Evolutionary conservation across 768 basidiomycete species (phyloP), one percentile per base, ranked within the genome.

Genomic region (Mycena maculata): DNA sequence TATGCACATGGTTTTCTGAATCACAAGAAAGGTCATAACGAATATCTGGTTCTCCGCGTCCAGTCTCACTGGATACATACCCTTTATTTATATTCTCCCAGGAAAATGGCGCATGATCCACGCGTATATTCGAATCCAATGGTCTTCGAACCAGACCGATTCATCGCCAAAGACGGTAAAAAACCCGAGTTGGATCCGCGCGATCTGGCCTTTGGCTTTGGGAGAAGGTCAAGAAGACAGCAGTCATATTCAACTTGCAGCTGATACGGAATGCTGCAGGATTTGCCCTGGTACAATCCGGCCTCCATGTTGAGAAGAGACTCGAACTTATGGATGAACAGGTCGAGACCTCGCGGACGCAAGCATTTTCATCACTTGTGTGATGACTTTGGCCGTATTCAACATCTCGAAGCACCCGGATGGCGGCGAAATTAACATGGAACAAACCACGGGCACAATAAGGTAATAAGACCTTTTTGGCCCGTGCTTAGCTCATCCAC

Each of bases 131-230:
- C 79, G 18, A 78, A 85, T 25, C 86, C 86, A 1, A 76, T 78
- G 67, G 67, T 59, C 15, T 88, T 87, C 72, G 80, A 78, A 22
- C 86, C 86, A 1, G 81, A 83, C 28, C 78, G 86, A 13, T 86
- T 85, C 75, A 73, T 87, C 22, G 67, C 73, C 71, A 81, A 36
- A 6, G 78, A 73, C 30, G 77, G 77, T 10, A 72, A 78, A n/a
- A 70, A 76, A 31, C 77, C 81, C 8, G 82, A 85, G 64, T 69
- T 56, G 22, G 85, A 87, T 56, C 84, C 87, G 20, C 80, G 80
- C 22, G 73, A 75, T 6, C 72, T 83, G 42, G 83, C 81, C 54
- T 89, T 87, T 64, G 88, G 88, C 4, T 89, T 87, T 56, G 87
- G 86, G 31, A 75, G 88, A 72, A 82, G 88, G 80, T 75, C 42